These are phyloP conservation scores for Hyaloperonospora brassicae DNA, from an alignment of 352 stramenopile genomes.

Conservation along the genomic window DNA sequence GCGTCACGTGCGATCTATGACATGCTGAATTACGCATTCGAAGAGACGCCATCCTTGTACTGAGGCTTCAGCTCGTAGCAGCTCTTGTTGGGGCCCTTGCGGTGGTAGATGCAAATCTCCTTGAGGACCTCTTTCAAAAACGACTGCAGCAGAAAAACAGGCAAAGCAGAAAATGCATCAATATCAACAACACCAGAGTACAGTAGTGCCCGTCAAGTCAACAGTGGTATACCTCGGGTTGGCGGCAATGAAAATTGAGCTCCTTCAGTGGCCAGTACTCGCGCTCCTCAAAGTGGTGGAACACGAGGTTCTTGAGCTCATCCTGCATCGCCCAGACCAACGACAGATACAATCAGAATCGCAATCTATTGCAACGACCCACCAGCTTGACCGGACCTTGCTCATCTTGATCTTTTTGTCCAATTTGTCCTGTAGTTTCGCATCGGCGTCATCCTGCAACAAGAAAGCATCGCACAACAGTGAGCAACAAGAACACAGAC, in stretches of 20 bases:
- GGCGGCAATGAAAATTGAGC: conserved; percentile 81
- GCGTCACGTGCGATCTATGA: background rate
- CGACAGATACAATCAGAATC: background rate
- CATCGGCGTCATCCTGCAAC: conserved; percentile 36
- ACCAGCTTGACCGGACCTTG: conserved; percentile 38
- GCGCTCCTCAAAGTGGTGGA: conserved; percentile 82
- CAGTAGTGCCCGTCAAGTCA: background rate
- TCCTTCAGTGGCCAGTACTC: conserved; percentile 86
- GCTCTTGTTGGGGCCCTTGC: conserved; percentile 85
- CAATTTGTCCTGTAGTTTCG: conserved; percentile 53
- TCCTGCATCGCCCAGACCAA: conserved; percentile 32
- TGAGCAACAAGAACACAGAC: background rate
- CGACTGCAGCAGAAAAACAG: conserved; percentile 33
- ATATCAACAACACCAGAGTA: background rate
- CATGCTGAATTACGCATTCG: conserved; percentile 21
- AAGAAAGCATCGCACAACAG: background rate
- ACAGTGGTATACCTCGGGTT: conserved; percentile 56
- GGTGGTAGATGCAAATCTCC: conserved; percentile 85
- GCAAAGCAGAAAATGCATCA: background rate
- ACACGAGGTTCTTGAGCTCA: conserved; percentile 83
- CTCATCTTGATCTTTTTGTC: conserved; percentile 89
- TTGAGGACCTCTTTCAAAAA: conserved; percentile 86
- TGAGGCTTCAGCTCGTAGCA: conserved; percentile 86
- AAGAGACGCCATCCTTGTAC: conserved; percentile 68
- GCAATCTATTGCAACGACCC: background rate